These are phyloP conservation scores for Marsdenia floribunda DNA, from an alignment of 257 asterid genomes.

Conservation along the genomic window DNA sequence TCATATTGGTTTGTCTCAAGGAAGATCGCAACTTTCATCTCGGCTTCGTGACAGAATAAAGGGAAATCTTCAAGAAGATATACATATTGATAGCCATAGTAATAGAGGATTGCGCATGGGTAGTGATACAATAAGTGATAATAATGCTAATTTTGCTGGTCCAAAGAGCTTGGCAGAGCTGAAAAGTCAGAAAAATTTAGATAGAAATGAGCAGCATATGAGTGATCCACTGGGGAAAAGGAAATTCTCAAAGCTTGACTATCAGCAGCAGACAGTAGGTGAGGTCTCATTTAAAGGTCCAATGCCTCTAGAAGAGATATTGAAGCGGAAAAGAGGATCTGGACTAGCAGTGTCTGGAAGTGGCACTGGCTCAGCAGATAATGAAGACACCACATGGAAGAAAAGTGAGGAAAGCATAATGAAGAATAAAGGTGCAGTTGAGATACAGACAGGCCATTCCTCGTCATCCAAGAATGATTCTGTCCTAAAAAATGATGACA, in stretches of 20 bases:
- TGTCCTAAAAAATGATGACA: constrained; percentile 3
- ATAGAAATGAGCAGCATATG: constrained; percentile 28
- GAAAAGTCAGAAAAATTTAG: constrained; percentile 48
- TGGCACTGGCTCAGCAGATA: constrained; percentile 13
- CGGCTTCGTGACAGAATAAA: constrained; percentile 55
- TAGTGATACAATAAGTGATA: constrained; percentile 39
- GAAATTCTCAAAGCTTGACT: constrained; percentile 38
- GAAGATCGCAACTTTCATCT: constrained; percentile 33
- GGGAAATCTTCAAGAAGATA: constrained; percentile 53
- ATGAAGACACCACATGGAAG: constrained; percentile 24
- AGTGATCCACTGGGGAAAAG: constrained; percentile 64
- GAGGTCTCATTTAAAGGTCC: constrained; percentile 81
- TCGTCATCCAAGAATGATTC: constrained; percentile 11
- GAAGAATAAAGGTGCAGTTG: not conserved
- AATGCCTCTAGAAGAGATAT: constrained; percentile 79
- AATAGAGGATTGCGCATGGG: constrained; percentile 36
- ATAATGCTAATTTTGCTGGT: constrained; percentile 40
- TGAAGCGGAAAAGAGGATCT: constrained; percentile 65
- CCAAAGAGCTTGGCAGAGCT: constrained; percentile 79
- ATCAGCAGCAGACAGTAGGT: constrained; percentile 35
- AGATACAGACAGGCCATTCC: constrained; percentile 4
- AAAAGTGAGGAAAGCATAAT: constrained; percentile 17
- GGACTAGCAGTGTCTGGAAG: constrained; percentile 22
- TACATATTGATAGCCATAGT: constrained; percentile 34
- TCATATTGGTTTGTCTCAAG: constrained; percentile 43